Evolutionary conservation across 306 rosid species (phyloP), one percentile per base, ranked within the genome.

Genomic region (Inga oerstediana): DNA sequence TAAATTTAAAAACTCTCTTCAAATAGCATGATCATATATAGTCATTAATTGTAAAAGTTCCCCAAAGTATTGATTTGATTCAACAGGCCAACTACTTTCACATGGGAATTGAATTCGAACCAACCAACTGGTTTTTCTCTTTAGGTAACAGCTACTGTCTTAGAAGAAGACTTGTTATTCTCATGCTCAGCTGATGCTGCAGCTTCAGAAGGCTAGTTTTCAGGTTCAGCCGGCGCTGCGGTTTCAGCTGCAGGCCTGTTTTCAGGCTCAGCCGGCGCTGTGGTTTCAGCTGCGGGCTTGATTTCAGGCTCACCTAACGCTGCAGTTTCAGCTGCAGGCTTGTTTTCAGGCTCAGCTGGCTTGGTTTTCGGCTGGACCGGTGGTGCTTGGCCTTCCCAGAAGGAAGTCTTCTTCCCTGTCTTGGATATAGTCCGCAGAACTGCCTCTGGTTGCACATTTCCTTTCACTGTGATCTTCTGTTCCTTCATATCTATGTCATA

Each of bases 381-480:
- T 46, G 9, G 77, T 46, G 77, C 89, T 32, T 89, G 93, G 0
- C 86, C 90, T 70, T 91, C 99, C 98, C 98, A 94, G 81, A 87
- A 92, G 54, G 93, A 77, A 44, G 98, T 97, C 83, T 92, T 91
- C 93, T 97, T 97, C 80, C 99, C 99, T 41, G 98, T 94, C 86
- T 97, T 97, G 58, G 98, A 87, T 64, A 97, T 97, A 0, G 99
- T 91, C 84, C 90, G 92, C 76, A 92, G 87, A 88, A 97, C 98
- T 37, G 90, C 86, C 19, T 97, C 97, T 2, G 93, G 83, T 82
- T 83, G 84, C 41, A 91, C 93, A 48, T 79, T 94, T 61, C 98
- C 98, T 82, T 87, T 94, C 88, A 97, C 99, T 9, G 97, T 95
- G 84, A 97, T 98, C 89, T 94, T 97, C 76, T 97, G 98, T 13